These are phyloP conservation scores for Trichoderma aggressivum DNA, from an alignment of 2,329 filamentous ascomycete species.

Conservation along the genomic window DNA sequence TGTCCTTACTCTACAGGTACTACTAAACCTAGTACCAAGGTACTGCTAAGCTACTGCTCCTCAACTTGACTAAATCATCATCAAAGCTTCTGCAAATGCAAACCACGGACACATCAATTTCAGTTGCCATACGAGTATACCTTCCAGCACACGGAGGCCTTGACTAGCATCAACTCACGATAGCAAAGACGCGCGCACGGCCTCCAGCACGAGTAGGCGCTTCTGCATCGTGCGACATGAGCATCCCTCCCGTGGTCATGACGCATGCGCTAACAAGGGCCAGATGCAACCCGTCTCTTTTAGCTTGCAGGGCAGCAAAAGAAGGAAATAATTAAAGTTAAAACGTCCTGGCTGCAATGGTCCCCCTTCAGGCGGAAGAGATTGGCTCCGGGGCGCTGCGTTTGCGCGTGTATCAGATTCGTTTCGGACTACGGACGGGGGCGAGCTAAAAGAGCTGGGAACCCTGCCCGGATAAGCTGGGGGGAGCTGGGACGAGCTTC, in stretches of 20 bases:
- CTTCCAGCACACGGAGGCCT: neutral
- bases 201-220: neutral
- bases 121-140: neutral
- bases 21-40: too few relatives aligned
- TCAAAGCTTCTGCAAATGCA: neutral
- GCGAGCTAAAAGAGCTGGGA: conserved; percentile 8
- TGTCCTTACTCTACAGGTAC: neutral
- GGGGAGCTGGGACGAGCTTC: neutral
- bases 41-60: neutral
- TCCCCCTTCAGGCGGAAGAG: conserved; percentile 8
- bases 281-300: neutral
- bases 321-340: conserved; percentile 9
- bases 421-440: conserved; percentile 20
- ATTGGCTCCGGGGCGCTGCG: conserved; percentile 13
- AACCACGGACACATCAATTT: neutral
- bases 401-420: conserved; percentile 20
- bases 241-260: neutral
- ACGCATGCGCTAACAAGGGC: conserved; percentile 6
- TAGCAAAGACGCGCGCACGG: neutral
- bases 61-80: neutral
- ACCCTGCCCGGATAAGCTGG: neutral
- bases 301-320: neutral
- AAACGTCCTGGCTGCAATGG: neutral
- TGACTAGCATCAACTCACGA: neutral
- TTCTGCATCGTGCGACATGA: conserved; percentile 9